Conservation (phyloP, 805 yeast species). For the Candida golubevii region DNA sequence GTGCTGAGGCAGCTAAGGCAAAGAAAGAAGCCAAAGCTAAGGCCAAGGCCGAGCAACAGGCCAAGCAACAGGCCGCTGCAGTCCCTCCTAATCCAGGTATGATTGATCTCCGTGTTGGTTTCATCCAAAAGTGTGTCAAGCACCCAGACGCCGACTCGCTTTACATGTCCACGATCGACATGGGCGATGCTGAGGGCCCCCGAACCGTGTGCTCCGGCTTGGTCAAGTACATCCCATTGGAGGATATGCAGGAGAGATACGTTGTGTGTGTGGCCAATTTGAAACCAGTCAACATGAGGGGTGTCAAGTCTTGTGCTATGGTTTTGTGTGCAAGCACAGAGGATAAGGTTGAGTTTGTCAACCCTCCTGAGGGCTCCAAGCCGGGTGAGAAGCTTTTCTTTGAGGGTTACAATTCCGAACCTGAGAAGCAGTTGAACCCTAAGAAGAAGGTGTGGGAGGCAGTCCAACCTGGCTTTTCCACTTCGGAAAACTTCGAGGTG, state of each 20-base stretch:
- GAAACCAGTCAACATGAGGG: slow-evolving; percentile 98
- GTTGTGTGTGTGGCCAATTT: slow-evolving; percentile 92
- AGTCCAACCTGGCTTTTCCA: slow-evolving; percentile 85
- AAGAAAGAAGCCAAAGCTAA: slow-evolving; percentile 60
- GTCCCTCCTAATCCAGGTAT: slow-evolving; percentile 75
- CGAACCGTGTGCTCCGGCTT: slow-evolving; percentile 98
- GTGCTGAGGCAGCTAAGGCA: slow-evolving; percentile 59
- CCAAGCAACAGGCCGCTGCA: slow-evolving; percentile 47
- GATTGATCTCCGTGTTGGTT: slow-evolving; percentile 93
- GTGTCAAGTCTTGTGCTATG: slow-evolving; percentile 93
- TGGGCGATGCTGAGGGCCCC: slow-evolving; percentile 96
- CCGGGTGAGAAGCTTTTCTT: slow-evolving; percentile 97
- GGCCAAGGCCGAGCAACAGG: slow-evolving; percentile 48
- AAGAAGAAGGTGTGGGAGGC: slow-evolving; percentile 98
- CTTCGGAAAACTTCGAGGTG: slow-evolving; percentile 71
- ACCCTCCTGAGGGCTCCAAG: slow-evolving; percentile 89
- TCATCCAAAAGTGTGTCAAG: slow-evolving; percentile 90
- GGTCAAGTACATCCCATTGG: slow-evolving; percentile 82
- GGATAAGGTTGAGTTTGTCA: slow-evolving; percentile 77
- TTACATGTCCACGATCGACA: slow-evolving; percentile 92
- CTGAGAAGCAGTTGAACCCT: slow-evolving; percentile 91
- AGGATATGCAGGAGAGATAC: slow-evolving; percentile 91
- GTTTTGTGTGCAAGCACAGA: slow-evolving; percentile 88
- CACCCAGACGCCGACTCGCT: slow-evolving; percentile 98
- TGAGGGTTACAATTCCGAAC: slow-evolving; percentile 83